Evolutionary conservation across 73 alveolate genomes (phyloP), one percentile per base, ranked within the genome.

Genomic region (Vitrella brassicaformis): DNA sequence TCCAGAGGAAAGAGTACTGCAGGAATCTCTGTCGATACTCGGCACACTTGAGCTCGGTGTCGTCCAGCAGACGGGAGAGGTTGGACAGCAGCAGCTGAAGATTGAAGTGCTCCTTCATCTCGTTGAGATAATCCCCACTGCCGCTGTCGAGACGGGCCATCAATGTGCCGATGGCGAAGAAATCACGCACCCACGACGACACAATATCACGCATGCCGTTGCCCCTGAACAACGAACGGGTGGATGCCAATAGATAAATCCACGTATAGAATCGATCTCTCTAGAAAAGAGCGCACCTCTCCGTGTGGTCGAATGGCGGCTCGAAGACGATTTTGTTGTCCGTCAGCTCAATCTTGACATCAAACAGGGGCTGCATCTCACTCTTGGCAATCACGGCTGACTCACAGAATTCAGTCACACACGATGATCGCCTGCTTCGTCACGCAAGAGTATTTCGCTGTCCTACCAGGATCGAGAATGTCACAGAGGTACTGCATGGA

Each of bases 1-100:
- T 90, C 98, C 98, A 93, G 79, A 93, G 68, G 91, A 90, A 89
- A 74, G 89, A 87, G 78, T 85, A 88, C 68, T 93, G 97, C 67
- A 86, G 89, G 86, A 89, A 93, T 70, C 89, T 72, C 75, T 74
- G 81, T 81, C 92, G 86, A 88, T 81, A 86, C 46, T 81, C 80
- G 80, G 75, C 78, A 31, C 91, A 71, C 66, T 88, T 95, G 67
- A 86, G 80, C 87, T 93, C 97, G 31, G 89, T 86, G 65, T 86
- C 82, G 73, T 68, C 74, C 65, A 88, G 83, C 70, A 78, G 85
- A 70, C 72, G 72, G 25, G 89, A 75, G 67, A 88, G 79, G 30
- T 66, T 65, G 30, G 82, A 80, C 32, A 77, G 70, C 71, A 85
- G 64, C 32, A 86, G 74, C 80, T 83, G 93, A 74, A 81, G 89